phyloP scores from a whole-genome alignment of 495 filamentous ascomycete species.

The Aspergillus haitiensis region DNA sequence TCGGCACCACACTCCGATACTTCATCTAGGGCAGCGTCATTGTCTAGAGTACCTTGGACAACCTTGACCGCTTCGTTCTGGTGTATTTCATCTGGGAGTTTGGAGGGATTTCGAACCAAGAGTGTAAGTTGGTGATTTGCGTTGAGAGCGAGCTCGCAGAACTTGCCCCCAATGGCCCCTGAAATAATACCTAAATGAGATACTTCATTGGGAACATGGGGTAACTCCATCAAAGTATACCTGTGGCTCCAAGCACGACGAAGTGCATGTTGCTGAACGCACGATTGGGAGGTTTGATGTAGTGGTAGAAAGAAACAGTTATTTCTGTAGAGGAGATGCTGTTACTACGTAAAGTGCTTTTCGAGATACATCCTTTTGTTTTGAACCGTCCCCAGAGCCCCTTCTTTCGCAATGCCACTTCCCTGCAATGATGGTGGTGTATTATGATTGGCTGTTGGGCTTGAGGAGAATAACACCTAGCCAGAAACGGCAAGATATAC shows the following conservation, averaged over 20 bases:
- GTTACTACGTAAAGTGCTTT: too few relatives aligned
- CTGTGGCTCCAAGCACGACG: neutral
- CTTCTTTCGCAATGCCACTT: too few relatives aligned
- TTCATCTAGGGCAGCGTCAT: constrained; percentile 7
- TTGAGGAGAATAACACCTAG: too few relatives aligned
- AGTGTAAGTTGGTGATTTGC: constrained; percentile 14
- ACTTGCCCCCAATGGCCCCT: constrained; percentile 17
- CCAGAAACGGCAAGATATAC: too few relatives aligned
- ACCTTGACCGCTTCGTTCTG: neutral
- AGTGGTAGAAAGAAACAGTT: too few relatives aligned
- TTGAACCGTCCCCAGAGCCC: too few relatives aligned
- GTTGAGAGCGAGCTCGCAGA: constrained; percentile 16
- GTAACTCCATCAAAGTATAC: neutral
- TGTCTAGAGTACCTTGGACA: neutral
- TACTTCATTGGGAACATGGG: neutral
- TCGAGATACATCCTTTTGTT: too few relatives aligned
- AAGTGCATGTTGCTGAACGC: neutral
- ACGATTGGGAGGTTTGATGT: too few relatives aligned
- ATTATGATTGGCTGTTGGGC: too few relatives aligned
- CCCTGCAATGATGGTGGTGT: too few relatives aligned
- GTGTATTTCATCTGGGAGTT: neutral
- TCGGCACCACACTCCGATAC: constrained; percentile 15
- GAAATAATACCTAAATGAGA: neutral
- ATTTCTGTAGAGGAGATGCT: too few relatives aligned
- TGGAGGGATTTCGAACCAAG: neutral